A percentile compares a stretch with the other conserved stretches of the same genome.
These are phyloP conservation scores for Nevesoporus exiguus DNA, from an alignment of 768 basidiomycete genomes.

Conservation along the genomic window DNA sequence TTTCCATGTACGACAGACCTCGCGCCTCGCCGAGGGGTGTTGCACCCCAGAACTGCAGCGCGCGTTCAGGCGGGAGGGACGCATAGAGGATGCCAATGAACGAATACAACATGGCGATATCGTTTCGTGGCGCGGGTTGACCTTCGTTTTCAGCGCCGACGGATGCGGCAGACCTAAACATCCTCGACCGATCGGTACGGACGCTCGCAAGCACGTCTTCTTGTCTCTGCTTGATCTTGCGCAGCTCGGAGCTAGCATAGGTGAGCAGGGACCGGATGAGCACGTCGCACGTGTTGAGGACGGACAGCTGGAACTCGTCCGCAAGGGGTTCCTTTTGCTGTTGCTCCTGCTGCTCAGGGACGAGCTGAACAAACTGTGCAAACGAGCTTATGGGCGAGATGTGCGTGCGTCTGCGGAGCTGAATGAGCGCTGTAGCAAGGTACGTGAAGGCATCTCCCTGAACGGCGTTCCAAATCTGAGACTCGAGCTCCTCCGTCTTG, in stretches of 20 bases:
- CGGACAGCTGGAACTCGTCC: conserved; percentile 45
- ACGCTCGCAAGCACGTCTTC: conserved; percentile 77
- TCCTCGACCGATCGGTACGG: conserved; percentile 59
- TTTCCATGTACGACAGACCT: conserved; percentile 52
- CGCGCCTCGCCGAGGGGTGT: conserved; percentile 42
- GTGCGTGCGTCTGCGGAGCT: conserved; percentile 42
- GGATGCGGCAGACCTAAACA: conserved; percentile 42
- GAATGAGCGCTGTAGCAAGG: conserved; percentile 56
- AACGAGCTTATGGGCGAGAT: conserved; percentile 34
- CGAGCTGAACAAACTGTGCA: conserved; percentile 39
- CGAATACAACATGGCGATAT: conserved; percentile 79
- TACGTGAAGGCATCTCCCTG: conserved; percentile 80
- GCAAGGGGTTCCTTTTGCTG: conserved; percentile 37
- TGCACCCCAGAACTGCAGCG: conserved; percentile 84
- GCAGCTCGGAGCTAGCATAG: conserved; percentile 75
- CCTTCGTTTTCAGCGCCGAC: conserved; percentile 40
- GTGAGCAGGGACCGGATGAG: conserved; percentile 70
- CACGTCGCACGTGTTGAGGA: conserved; percentile 65
- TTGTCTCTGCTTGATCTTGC: conserved; percentile 86
- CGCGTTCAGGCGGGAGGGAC: conserved; percentile 68
- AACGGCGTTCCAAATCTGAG: conserved; percentile 77
- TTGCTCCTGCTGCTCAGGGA: conserved; percentile 36
- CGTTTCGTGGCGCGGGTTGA: conserved; percentile 63
- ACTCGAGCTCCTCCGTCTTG: conserved; percentile 76
- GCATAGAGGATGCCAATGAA: conserved; percentile 82